Base-by-base conservation (phyloP, 805 yeast species). In the Candida methanosorbosa region DNA sequence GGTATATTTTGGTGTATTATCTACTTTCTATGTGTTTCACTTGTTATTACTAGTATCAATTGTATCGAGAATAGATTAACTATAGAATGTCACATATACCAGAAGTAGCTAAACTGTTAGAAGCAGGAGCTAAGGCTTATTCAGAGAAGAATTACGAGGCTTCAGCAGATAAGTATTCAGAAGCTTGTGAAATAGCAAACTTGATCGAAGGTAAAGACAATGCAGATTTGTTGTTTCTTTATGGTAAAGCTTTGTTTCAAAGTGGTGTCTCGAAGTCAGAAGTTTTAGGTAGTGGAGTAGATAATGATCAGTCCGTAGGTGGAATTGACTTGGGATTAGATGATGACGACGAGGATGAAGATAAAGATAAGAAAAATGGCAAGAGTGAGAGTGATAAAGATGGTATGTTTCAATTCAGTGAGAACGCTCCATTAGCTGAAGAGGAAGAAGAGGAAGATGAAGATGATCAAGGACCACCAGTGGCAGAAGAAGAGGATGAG, bases 161-260 rank as follows among this genome's bases (percentile, higher is more conserved):
- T n/a, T 86, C 95, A 0, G 76, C 75, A 2, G 81, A 76, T 39
- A 61, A 64, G 35, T 83, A 80, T 43, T 87, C 84, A 0, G 75
- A 76, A 37, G 87, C 92, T 1, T 85, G 94, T 52, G 80, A 72
- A 38, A 41, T 54, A 29, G 67, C 59, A 43, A 68, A 75, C 33
- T 59, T 59, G 11, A 65, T 64, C 27, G 59, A 67, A 17, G 76
- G 72, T n/a, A 70, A 72, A 30, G 94, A 86, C 42, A 72, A 72
- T 40, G 81, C 92, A 5, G 83, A 83, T 40, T 64, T 85, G 44
- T 62, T 87, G 47, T 75, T 70, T 43, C 56, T 81, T 27, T 87
- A 87, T 44, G 96, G 95, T 2, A 76, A 78, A 52, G 77, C 95
- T 1, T 57, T 88, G 25, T 87, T 80, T 58, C 81, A 78, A 42